Evolutionary conservation across 108 stramenopile species (phyloP), one percentile per base, ranked within the genome.

Genomic region (Fragilaria radians): DNA sequence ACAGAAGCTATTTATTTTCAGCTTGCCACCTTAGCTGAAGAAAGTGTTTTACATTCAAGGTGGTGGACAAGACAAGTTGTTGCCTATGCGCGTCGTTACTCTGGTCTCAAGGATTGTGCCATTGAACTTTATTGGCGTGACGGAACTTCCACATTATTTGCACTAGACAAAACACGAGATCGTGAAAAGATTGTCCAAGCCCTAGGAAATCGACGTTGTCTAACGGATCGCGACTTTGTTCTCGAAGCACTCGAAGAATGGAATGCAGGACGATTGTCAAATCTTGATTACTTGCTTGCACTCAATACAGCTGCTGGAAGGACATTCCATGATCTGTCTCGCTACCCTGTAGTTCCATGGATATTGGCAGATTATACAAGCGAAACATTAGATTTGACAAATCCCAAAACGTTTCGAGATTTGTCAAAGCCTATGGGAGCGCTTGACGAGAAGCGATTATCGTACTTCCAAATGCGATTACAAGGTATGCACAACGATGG

Each of bases 341-440:
- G 97, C 55, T 99, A 99, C 74, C 99, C 99, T 23, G 97, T 99
- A 17, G 97, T 97, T 72, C 99, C 99, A 7, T 98, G 97, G 96
- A 87, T 99, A 9, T 48, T 99, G 21, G 49, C 78, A 29, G 89
- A 94, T 72, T 98, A 92, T 70, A 66, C 48, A 46, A 76, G 78
- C 53, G 26, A 58, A 9, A 83, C 63, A 32, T 68, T 96, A 49
- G 89, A 94, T 73, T 62, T 83, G 68, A 78, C 29, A 18, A 54
- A 82, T 25, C 52, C 66, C 14, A 46, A 54, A 2, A 81, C 74
- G 23, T 90, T 91, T 65, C 89, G 98, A 11, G 96, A 98, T 79
- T 63, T 98, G 63, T 67, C 90, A n/a, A 94, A 94, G 60, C 98
- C 98, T 22, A 79, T 99, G n/a, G 98, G 98, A 18, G 97, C 95